Evolutionary conservation across 768 basidiomycete genomes (phyloP).

Genomic region (Sporobolomyces pararoseus): DNA sequence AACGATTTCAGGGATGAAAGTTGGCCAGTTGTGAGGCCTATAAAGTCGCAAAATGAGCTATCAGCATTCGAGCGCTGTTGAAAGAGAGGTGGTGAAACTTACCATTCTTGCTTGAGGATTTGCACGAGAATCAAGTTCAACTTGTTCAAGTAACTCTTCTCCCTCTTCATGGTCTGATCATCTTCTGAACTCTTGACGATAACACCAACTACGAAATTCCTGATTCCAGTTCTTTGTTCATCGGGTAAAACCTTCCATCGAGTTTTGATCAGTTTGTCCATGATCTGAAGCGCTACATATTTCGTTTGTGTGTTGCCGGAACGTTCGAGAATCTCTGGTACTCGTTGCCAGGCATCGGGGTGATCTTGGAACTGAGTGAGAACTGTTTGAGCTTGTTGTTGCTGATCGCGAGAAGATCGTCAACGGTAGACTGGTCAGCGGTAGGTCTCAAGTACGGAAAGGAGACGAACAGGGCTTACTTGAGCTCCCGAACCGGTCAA

Average conservation of each 20-base stretch:
- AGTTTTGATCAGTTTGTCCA: slow-evolving; percentile 90
- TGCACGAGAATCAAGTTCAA: slow-evolving; percentile 90
- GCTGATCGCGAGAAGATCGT: slow-evolving; percentile 55
- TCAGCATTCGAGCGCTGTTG: no score
- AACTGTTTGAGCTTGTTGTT: slow-evolving; percentile 88
- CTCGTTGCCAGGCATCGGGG: slow-evolving; percentile 94
- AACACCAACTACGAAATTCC: slow-evolving; percentile 90
- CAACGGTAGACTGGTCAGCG: no score
- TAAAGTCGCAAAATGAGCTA: no score
- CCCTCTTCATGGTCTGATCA: slow-evolving; percentile 77
- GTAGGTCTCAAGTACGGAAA: no score
- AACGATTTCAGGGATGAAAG: slow-evolving; percentile 92
- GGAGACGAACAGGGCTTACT: no score
- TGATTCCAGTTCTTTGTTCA: slow-evolving; percentile 87
- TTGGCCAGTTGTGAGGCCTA: slow-evolving; percentile 90
- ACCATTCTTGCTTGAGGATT: slow-evolving; percentile 99
- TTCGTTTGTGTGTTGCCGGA: slow-evolving; percentile 78
- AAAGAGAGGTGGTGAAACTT: background rate
- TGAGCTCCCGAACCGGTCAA: slow-evolving; percentile 80
- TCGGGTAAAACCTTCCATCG: slow-evolving; percentile 95
- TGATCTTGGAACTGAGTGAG: slow-evolving; percentile 95
- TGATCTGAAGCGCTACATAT: slow-evolving; percentile 92
- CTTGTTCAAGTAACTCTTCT: slow-evolving; percentile 94
- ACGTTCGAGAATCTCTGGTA: slow-evolving; percentile 84
- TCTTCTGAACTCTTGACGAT: slow-evolving; percentile 76